Evolutionary conservation across 352 stramenopile species (phyloP), one percentile per base, ranked within the genome.

Genomic region (Globisporangium spinosum): DNA sequence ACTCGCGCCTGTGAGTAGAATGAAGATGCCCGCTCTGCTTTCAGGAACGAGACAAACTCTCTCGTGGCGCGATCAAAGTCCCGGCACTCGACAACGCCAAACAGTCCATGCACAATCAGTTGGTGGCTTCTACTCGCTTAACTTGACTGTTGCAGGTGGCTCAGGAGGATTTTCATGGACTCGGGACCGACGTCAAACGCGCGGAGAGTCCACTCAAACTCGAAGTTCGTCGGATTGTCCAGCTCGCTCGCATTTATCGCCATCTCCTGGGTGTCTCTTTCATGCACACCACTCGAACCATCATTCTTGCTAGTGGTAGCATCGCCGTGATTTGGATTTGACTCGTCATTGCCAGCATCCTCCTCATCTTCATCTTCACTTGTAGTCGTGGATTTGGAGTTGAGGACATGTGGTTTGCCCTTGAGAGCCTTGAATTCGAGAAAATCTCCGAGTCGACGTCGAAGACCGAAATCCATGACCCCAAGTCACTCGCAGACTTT

Each of bases 111-210:
- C 40, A 89, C 45, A 27, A 92, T 71, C 5, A 90, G 17, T 17
- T 63, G 65, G 20, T 58, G 17, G 17, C 17, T 51, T 27, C 63
- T 25, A 13, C 23, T 58, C 17, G 13, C 3, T 38, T 25, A 17
- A 3, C 17, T 43, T 29, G 27, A 5, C 8, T 60, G 22, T 1
- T 71, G 40, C 7, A 73, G 62, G n/a, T 60, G 58, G 25, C 38
- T 1, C 22, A 76, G n/a, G 22, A 93, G 70, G 2, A 73, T 29
- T 4, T 74, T 5, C 51, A 79, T 86, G 0, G 85, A 88, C 6
- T 68, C 67, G 2, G 85, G 79, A 1, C 85, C 85, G 27, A 93
- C 62, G 40, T 93, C 85, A 53, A 89, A 83, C n/a, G 77, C 77
- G 10, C 82, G 78, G 23, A 73, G 75, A 6, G 75, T 89, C 82